Evolutionary conservation across 768 basidiomycete genomes (phyloP).

Genomic region (Mycena amicta): DNA sequence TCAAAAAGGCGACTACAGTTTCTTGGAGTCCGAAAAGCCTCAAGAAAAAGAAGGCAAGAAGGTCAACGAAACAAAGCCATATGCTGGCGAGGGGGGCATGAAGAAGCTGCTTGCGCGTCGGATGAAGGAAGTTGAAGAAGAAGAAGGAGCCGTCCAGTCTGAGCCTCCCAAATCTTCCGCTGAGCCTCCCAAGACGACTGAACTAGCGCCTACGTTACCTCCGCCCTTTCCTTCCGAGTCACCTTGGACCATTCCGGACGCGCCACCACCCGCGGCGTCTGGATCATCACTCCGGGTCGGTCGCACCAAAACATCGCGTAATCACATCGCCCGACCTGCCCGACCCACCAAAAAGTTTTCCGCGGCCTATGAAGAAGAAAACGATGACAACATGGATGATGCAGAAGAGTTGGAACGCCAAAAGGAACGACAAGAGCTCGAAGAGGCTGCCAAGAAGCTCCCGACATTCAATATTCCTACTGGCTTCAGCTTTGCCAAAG

Average conservation of each 20-base stretch:
- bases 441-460: conserved; percentile 56
- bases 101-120: conserved; percentile 64
- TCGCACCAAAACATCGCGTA: conserved; percentile 55
- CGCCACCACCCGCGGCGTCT: conserved; percentile 34
- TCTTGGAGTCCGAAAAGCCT: conserved; percentile 15
- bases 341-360: conserved; percentile 60
- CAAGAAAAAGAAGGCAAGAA: conserved; percentile 41
- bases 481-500: conserved; percentile 70
- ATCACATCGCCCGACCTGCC: conserved; percentile 61
- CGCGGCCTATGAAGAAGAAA: conserved; percentile 58
- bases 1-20: conserved; percentile 27
- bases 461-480: conserved; percentile 63
- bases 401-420: conserved; percentile 41
- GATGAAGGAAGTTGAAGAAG: conserved; percentile 25
- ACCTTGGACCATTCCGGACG: conserved; percentile 33
- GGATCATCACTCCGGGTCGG: conserved; percentile 70
- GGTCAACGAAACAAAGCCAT: conserved; percentile 68
- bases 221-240: conserved; percentile 25
- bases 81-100: conserved; percentile 78
- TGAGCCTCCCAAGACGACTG: background rate
- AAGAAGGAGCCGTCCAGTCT: conserved; percentile 24
- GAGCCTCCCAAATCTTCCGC: conserved; percentile 5
- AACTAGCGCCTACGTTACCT: conserved; percentile 13
- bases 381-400: conserved; percentile 49
- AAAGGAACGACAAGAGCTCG: conserved; percentile 49